Conservation (phyloP, 441 rosid genomes). For the Jatropha podagrica region DNA sequence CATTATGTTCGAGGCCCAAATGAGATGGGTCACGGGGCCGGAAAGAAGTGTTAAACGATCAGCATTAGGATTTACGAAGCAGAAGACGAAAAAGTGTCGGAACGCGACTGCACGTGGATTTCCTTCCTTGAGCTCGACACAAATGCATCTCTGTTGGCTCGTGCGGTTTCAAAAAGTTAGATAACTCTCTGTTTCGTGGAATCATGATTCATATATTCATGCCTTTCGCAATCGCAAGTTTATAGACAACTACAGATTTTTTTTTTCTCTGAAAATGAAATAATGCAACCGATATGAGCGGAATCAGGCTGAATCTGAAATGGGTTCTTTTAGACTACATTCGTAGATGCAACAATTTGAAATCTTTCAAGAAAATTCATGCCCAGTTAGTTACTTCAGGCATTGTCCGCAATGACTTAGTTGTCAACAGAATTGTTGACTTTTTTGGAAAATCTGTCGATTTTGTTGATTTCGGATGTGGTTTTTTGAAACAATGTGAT, state of each 20-base stretch:
- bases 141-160: no score
- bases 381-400: slow-evolving; percentile 29
- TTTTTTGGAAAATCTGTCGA: slow-evolving; percentile 36
- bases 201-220: neutral
- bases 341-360: slow-evolving; percentile 29
- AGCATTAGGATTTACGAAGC: no score
- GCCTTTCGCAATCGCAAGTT: neutral
- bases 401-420: slow-evolving; percentile 23
- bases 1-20: no score
- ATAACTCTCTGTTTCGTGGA: neutral
- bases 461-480: slow-evolving; percentile 28
- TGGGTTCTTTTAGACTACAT: slow-evolving; percentile 22
- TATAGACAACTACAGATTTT: neutral
- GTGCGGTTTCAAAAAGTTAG: no score
- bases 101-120: no score
- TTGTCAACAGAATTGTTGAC: slow-evolving; percentile 28
- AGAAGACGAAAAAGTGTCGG: no score
- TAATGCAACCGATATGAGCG: neutral
- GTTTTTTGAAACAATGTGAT: slow-evolving; percentile 25
- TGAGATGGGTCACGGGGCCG: no score
- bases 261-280: neutral
- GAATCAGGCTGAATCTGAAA: slow-evolving; percentile 5
- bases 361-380: slow-evolving; percentile 38
- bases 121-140: no score
- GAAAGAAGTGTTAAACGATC: no score